Evolutionary conservation across 805 yeast species (phyloP), one percentile per base, ranked within the genome.

Genomic region (Metschnikowia similis): DNA sequence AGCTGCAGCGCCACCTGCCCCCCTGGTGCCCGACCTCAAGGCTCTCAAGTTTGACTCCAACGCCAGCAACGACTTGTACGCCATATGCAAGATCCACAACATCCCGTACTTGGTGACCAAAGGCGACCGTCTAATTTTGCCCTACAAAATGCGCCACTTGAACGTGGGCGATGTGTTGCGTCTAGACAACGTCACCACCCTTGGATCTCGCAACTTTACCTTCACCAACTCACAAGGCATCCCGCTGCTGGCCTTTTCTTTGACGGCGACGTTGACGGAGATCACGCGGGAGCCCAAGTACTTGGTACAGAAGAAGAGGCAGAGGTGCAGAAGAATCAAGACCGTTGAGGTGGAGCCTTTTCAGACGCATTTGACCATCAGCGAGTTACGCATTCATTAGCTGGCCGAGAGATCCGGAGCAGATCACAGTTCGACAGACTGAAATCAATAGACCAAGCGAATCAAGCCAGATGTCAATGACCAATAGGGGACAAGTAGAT

Each of bases 191-290:
- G 90, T 92, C 34, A 80, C 85, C 13, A 83, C 89, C 9, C 68
- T 94, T 29, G 99, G 99, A 2, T 84, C 95, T 8, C 83, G 96
- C 44, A 85, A 89, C 63, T 87, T 80, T 71, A 89, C 90, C 10
- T 77, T 80, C 50, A 60, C 56, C 48, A 57, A 58, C 83, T 81
- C 43, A 69, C 74, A 55, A 26, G 66, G 66, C 10, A 62, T 64
- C 39, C 48, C 45, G 77, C 82, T 17, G 71, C 85, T 45, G 81
- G 65, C 83, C 4, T 85, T 77, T 64, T 69, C 80, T 3, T 74
- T 91, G 57, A 83, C 79, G 56, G 97, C 90, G 17, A 80, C 81
- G n/a, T 88, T 91, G 38, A 66, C 85, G n/a, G 97, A 90, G 63
- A 87, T 87, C 72, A 86, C 96, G 2, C 82, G 87, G 58, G 84